phyloP scores from a whole-genome alignment of 352 stramenopile species.

The Phytophthora capsici region DNA sequence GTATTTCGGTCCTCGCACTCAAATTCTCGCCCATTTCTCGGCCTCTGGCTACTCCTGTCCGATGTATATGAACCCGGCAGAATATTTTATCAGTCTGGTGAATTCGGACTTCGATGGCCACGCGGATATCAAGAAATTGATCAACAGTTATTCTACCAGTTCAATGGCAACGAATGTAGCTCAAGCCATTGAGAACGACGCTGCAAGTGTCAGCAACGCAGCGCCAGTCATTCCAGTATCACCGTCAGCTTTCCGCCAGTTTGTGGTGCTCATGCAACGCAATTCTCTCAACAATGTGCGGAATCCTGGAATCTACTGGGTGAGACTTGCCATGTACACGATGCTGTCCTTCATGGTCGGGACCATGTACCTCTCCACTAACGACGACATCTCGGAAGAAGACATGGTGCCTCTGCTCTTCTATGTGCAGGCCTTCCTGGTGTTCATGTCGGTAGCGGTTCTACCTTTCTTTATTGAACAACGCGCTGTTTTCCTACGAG shows the following conservation, averaged over 20 bases:
- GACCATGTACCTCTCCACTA: constrained; percentile 71
- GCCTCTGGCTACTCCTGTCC: constrained; percentile 54
- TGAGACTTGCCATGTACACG: constrained; percentile 73
- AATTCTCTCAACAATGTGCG: constrained; percentile 68
- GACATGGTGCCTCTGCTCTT: constrained; percentile 73
- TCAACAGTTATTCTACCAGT: constrained; percentile 16
- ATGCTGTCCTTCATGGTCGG: constrained; percentile 71
- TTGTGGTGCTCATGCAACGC: constrained; percentile 49
- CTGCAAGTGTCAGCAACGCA: constrained; percentile 2
- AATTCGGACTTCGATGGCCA: constrained; percentile 60
- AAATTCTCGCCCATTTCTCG: constrained; percentile 57
- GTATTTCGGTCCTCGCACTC: constrained; percentile 86
- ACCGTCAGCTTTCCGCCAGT: constrained; percentile 42
- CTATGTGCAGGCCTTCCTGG: constrained; percentile 87
- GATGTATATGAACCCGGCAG: constrained; percentile 65
- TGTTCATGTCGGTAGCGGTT: constrained; percentile 89
- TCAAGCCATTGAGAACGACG: constrained; percentile 19
- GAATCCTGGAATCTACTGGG: constrained; percentile 73
- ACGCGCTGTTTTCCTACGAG: constrained; percentile 59
- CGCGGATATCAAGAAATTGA: constrained; percentile 28
- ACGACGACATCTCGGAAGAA: constrained; percentile 45
- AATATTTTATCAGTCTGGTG: constrained; percentile 65
- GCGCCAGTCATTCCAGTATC: constrained; percentile 30
- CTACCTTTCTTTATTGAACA: constrained; percentile 89
- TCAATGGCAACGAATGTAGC: constrained; percentile 21